Conservation (phyloP, 1,284 basidiomycete genomes). For the Athelia psychrophila region DNA sequence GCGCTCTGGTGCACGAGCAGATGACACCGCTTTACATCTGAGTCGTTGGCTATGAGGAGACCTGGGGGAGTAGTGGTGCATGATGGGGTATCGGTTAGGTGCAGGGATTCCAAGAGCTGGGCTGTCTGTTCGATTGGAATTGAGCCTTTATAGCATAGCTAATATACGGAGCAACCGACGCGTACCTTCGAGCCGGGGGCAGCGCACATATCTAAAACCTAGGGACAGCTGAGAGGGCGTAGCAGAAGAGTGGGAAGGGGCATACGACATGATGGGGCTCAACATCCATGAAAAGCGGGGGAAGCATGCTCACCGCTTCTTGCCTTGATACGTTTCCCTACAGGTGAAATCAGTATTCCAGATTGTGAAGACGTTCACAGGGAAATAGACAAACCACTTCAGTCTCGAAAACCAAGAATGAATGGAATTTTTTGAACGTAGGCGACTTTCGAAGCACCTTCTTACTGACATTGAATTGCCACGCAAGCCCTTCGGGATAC, state of each 20-base stretch:
- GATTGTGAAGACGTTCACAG: not conserved
- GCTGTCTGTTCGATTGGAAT: slow-evolving; percentile 57
- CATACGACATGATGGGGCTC: slow-evolving; percentile 82
- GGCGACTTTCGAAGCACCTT: slow-evolving; percentile 85
- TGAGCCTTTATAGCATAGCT: not conserved
- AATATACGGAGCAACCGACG: slow-evolving; percentile 6
- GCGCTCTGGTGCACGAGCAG: slow-evolving; percentile 98
- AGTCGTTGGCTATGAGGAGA: slow-evolving; percentile 87
- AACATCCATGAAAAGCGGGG: slow-evolving; percentile 94
- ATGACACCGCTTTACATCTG: slow-evolving; percentile 92
- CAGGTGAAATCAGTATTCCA: slow-evolving; percentile 1
- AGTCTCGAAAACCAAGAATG: slow-evolving; percentile 97
- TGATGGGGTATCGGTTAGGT: slow-evolving; percentile 61
- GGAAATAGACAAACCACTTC: slow-evolving; percentile 70
- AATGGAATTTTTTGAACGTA: slow-evolving; percentile 97
- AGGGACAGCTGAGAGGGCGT: slow-evolving; percentile 5
- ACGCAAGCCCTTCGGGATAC: slow-evolving; percentile 93
- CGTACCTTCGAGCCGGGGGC: slow-evolving; percentile 93
- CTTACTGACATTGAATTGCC: slow-evolving; percentile 95
- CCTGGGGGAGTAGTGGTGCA: slow-evolving; percentile 70
- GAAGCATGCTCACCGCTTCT: slow-evolving; percentile 99
- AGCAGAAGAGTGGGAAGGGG: slow-evolving; percentile 4
- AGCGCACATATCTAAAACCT: slow-evolving; percentile 99
- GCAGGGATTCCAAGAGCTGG: slow-evolving; percentile 88
- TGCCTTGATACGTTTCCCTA: slow-evolving; percentile 96